phyloP scores from a whole-genome alignment of 768 basidiomycete genomes.

The Trametes cubensis region DNA sequence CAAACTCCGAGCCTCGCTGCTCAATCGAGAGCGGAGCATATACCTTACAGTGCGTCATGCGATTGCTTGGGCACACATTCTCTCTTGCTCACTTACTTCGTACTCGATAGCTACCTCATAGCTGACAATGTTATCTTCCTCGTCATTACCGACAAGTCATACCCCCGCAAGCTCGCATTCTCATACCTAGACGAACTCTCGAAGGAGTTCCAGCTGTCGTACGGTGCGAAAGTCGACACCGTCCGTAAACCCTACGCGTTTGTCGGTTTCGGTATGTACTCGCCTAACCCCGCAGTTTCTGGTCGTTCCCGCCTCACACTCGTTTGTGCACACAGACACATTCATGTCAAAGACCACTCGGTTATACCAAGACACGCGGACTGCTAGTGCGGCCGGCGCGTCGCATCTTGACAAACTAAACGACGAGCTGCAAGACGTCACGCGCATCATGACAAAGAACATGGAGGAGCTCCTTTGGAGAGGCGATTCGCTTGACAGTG shows the following conservation, averaged over 20 bases:
- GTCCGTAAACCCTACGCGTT: constrained; percentile 98
- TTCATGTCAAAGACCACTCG: constrained; percentile 99
- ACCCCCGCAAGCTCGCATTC: constrained; percentile 95
- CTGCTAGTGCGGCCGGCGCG: constrained; percentile 65
- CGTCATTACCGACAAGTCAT: constrained; percentile 94
- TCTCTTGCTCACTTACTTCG: not conserved
- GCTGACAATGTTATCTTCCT: constrained; percentile 92
- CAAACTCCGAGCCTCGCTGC: constrained; percentile 93
- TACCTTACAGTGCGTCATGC: constrained; percentile 83
- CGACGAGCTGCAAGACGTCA: constrained; percentile 96
- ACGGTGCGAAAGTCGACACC: constrained; percentile 90
- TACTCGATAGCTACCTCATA: constrained; percentile 81
- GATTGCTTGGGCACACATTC: constrained; percentile 14
- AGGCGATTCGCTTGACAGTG: constrained; percentile 95
- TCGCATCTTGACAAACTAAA: constrained; percentile 86
- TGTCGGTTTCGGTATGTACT: constrained; percentile 87
- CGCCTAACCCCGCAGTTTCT: not conserved
- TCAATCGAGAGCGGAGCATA: constrained; percentile 96
- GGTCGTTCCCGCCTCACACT: constrained; percentile 7
- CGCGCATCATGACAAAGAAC: constrained; percentile 99
- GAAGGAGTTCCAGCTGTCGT: constrained; percentile 92
- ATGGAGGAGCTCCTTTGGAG: constrained; percentile 99
- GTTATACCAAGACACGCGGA: constrained; percentile 91
- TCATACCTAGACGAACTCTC: constrained; percentile 96
- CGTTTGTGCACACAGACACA: constrained; percentile 64